Conservation (phyloP, 2,329 filamentous ascomycete species). For the Cladobotryum mycophilum region DNA sequence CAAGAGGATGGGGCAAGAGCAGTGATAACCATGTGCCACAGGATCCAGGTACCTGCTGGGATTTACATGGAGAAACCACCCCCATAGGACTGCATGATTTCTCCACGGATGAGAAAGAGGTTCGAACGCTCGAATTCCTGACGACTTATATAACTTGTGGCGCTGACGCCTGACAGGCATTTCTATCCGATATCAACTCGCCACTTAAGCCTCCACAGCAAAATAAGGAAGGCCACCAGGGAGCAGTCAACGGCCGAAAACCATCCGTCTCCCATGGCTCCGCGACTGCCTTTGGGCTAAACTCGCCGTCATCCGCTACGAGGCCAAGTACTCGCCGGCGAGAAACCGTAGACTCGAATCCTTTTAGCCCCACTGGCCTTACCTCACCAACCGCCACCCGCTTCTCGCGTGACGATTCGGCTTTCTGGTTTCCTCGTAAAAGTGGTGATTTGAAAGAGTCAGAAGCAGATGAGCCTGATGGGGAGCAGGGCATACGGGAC, state of each 20-base stretch:
- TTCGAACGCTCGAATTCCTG: conserved; percentile 27
- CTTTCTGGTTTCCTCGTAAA: conserved; percentile 53
- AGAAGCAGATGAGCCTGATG: conserved; percentile 48
- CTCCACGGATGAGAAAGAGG: conserved; percentile 55
- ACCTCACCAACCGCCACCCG: conserved; percentile 39
- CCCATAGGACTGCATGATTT: conserved; percentile 70
- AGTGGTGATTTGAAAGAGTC: conserved; percentile 47
- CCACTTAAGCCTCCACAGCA: conserved; percentile 79
- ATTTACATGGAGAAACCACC: conserved; percentile 59
- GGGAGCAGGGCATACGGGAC: conserved; percentile 25
- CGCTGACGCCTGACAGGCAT: conserved; percentile 51
- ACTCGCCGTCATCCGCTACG: conserved; percentile 64
- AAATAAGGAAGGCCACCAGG: conserved; percentile 57
- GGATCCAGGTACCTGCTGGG: conserved; percentile 92
- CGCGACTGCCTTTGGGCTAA: conserved; percentile 58
- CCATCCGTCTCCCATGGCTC: conserved; percentile 70
- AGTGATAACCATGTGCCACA: conserved; percentile 66
- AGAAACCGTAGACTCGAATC: conserved; percentile 70
- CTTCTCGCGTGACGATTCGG: conserved; percentile 56
- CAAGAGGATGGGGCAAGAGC: conserved; percentile 70
- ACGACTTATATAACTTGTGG: neutral
- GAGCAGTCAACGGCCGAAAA: conserved; percentile 66
- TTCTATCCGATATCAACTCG: conserved; percentile 84
- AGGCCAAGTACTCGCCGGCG: conserved; percentile 74
- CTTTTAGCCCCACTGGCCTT: conserved; percentile 42